phyloP scores from a whole-genome alignment of 805 yeast genomes.

The Kluyveromyces lactis region DNA sequence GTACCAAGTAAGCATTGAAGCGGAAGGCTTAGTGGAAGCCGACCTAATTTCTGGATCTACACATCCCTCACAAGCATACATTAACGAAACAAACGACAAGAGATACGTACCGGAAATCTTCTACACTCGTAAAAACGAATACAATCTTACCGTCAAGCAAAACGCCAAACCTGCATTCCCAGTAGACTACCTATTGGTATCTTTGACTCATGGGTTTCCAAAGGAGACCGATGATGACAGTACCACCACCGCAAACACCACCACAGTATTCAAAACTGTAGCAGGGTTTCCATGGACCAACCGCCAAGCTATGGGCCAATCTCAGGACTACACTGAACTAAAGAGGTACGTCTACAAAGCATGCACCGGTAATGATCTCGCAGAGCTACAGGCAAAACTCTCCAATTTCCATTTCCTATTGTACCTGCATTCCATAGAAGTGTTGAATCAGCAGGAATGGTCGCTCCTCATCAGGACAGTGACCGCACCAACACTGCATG shows the following conservation, averaged over 20 bases:
- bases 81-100: slow-evolving; percentile 60
- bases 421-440: slow-evolving; percentile 47
- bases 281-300: slow-evolving; percentile 68
- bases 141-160: slow-evolving; percentile 76
- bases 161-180: slow-evolving; percentile 91
- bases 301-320: slow-evolving; percentile 63
- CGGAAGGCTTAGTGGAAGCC: slow-evolving; percentile 82
- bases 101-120: slow-evolving; percentile 94
- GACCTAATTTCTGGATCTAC: slow-evolving; percentile 82
- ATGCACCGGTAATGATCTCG: slow-evolving; percentile 24
- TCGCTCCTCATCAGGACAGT: slow-evolving; percentile 42
- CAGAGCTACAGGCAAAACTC: slow-evolving; percentile 30
- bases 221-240: slow-evolving; percentile 26
- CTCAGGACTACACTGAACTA: slow-evolving; percentile 56
- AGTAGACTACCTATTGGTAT: slow-evolving; percentile 78
- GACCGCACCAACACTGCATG: slow-evolving; percentile 32
- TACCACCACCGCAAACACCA: slow-evolving; percentile 1
- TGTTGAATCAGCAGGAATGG: slow-evolving; percentile 51
- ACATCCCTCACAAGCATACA: slow-evolving; percentile 78
- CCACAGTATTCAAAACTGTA: slow-evolving; percentile 35
- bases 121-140: slow-evolving; percentile 78
- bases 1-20: slow-evolving; percentile 81
- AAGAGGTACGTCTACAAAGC: slow-evolving; percentile 37
- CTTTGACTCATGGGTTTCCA: slow-evolving; percentile 91
- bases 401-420: slow-evolving; percentile 74